Conservation (phyloP, 2,329 filamentous ascomycete genomes). For the Boeremia exigua region DNA sequence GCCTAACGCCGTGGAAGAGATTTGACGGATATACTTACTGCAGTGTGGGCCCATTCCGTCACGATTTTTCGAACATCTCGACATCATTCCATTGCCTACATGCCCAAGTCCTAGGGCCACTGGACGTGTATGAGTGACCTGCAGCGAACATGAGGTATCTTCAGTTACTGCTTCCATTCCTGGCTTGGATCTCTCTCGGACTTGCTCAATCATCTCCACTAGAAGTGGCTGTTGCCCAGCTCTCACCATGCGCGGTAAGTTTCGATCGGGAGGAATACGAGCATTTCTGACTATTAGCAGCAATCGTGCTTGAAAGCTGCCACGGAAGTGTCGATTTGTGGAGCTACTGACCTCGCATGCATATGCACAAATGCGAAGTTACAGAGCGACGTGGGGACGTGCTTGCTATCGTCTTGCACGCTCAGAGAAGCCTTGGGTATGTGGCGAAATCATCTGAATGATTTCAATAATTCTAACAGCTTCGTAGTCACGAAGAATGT, state of each 20-base stretch:
- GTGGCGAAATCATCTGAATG: neutral
- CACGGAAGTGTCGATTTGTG: slow-evolving; percentile 18
- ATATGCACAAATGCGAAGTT: slow-evolving; percentile 25
- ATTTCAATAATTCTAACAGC: slow-evolving; percentile 1
- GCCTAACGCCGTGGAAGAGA: slow-evolving; percentile 1
- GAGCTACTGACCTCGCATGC: slow-evolving; percentile 19
- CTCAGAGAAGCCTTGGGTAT: slow-evolving; percentile 25
- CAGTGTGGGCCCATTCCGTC: slow-evolving; percentile 2
- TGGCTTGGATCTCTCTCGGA: slow-evolving; percentile 22
- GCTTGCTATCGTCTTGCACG: slow-evolving; percentile 23
- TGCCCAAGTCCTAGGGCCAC: neutral
- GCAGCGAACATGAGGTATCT: slow-evolving; percentile 22
- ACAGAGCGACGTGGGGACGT: slow-evolving; percentile 18
- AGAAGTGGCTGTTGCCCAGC: slow-evolving; percentile 15
- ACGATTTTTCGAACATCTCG: neutral
- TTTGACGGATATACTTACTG: slow-evolving; percentile 13
- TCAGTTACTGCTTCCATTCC: slow-evolving; percentile 23
- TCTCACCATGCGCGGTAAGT: slow-evolving; percentile 32
- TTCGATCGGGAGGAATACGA: neutral
- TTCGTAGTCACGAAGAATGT: slow-evolving; percentile 51
- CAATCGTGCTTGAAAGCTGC: slow-evolving; percentile 22
- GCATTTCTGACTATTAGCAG: slow-evolving; percentile 4
- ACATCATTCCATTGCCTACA: neutral
- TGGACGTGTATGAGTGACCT: neutral
- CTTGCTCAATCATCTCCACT: slow-evolving; percentile 23